phyloP scores from a whole-genome alignment of 805 yeast genomes.

The Brettanomyces anomalus region DNA sequence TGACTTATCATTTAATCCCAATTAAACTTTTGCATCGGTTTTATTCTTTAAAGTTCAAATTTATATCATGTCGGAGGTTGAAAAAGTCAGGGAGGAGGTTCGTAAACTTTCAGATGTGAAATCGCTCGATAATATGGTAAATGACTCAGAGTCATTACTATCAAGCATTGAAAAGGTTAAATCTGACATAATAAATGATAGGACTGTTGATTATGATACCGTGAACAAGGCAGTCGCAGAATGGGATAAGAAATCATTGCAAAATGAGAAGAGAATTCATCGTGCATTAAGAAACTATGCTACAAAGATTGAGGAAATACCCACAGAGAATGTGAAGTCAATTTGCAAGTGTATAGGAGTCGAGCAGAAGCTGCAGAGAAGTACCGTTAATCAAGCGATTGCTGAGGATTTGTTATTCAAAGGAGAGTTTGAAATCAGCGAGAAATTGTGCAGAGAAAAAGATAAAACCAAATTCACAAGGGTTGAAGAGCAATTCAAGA shows the following conservation, averaged over 20 bases:
- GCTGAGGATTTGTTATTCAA: constrained; percentile 24
- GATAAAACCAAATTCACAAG: constrained; percentile 18
- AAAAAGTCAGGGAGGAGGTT: constrained; percentile 24
- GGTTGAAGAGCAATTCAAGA: constrained; percentile 28
- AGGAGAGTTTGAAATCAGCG: constrained; percentile 20
- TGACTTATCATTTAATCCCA: too few relatives aligned
- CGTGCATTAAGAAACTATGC: constrained; percentile 18
- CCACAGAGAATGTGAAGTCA: constrained; percentile 4
- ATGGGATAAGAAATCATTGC: constrained; percentile 13
- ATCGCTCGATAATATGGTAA: constrained; percentile 22
- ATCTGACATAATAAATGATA: constrained; percentile 2
- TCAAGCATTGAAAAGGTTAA: constrained; percentile 17
- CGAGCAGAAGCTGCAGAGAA: background rate
- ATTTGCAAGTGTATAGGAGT: background rate
- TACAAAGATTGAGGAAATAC: constrained; percentile 6
- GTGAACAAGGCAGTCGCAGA: constrained; percentile 10
- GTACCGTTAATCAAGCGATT: constrained; percentile 17
- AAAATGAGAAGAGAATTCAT: constrained; percentile 8
- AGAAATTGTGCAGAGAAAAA: constrained; percentile 22
- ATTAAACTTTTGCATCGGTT: too few relatives aligned
- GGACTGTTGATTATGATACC: constrained; percentile 7
- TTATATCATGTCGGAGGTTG: constrained; percentile 9
- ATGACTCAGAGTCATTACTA: constrained; percentile 22
- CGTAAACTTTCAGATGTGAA: constrained; percentile 18
- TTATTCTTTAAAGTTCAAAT: too few relatives aligned